Evolutionary conservation across 495 filamentous ascomycete species (phyloP).

Genomic region (Talaromyces thailandensis): DNA sequence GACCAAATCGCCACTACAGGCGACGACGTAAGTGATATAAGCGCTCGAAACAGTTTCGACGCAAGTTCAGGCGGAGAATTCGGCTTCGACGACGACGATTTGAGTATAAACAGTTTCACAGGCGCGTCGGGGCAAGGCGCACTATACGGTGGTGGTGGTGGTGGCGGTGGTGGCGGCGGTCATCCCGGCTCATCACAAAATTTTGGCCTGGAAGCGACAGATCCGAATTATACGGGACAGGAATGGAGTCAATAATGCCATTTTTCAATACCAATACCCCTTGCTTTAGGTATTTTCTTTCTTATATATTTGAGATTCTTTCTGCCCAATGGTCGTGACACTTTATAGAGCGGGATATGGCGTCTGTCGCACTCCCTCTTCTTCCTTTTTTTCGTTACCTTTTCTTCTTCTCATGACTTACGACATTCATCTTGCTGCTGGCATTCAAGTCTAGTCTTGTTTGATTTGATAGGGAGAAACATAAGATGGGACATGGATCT

Average conservation of each 20-base stretch:
- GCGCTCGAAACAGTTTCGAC: conserved; percentile 81
- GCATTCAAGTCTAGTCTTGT: neutral
- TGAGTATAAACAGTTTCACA: conserved; percentile 26
- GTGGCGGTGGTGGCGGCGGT: conserved; percentile 13
- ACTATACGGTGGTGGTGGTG: conserved; percentile 23
- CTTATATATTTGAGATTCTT: conserved; percentile 6
- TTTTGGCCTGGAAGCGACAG: conserved; percentile 23
- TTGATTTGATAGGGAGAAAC: neutral
- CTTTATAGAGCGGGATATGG: conserved; percentile 5
- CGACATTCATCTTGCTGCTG: neutral
- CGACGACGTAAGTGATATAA: conserved; percentile 66
- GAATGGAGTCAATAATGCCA: conserved; percentile 20
- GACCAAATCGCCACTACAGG: conserved; percentile 39
- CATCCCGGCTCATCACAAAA: conserved; percentile 13
- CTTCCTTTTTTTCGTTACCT: neutral
- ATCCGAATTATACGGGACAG: conserved; percentile 21
- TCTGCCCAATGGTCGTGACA: neutral
- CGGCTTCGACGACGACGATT: conserved; percentile 43
- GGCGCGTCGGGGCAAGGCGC: conserved; percentile 24
- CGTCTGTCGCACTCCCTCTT: neutral
- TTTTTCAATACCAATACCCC: neutral
- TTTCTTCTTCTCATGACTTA: neutral
- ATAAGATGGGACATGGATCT: neutral
- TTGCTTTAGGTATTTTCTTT: neutral
- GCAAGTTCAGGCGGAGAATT: conserved; percentile 62